Base-by-base conservation (phyloP, 163 green algal genomes). In the Prototheca cutis region DNA sequence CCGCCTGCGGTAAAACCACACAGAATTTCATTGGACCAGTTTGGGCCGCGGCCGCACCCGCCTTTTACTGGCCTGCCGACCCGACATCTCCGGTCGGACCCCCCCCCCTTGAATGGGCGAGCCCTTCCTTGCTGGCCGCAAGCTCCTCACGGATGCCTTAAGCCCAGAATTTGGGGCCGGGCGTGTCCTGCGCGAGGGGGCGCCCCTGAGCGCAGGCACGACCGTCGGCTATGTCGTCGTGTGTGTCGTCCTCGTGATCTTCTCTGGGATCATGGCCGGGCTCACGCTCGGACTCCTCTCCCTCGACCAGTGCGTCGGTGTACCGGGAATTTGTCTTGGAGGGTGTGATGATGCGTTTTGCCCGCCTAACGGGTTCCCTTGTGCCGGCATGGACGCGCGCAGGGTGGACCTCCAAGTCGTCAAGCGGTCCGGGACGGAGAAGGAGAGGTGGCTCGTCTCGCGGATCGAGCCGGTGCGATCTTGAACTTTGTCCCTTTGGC, bases 231-330 rank as follows among this genome's bases (percentile, higher is more conserved):
- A 56, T 19, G 33, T 62, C 2, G 2, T 57, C 17, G 24, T 59
- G 19, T 60, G 27, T n/a, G 28, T 69, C 3, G 3, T 61, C 19
- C 32, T 91, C 2, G 79, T 88, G 3, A 3, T 80, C 0, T 80
- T 93, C 61, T 79, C 87, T 10, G 88, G 87, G 2, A 45, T 95
- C 0, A 86, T 87, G 78, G 83, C 70, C 30, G 88, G 88, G 2
- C 73, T 96, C 1, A 94, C 88, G 1, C 74, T 96, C 3, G 87
- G 86, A 3, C 61, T 96, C 13, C 80, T 95, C 59, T 81, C 63
- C 0, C 53, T 94, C 32, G 85, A 94, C 54, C 75, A 56, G 67
- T 70, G 27, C 42, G 54, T 29, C n/a, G 19, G 28, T 3, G 27
- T 45, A 45, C 17, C 17, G 36, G 13, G 36, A 2, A 45, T 15